phyloP scores from a whole-genome alignment of 2,329 filamentous ascomycete genomes.

The Aspergillus sp. region DNA sequence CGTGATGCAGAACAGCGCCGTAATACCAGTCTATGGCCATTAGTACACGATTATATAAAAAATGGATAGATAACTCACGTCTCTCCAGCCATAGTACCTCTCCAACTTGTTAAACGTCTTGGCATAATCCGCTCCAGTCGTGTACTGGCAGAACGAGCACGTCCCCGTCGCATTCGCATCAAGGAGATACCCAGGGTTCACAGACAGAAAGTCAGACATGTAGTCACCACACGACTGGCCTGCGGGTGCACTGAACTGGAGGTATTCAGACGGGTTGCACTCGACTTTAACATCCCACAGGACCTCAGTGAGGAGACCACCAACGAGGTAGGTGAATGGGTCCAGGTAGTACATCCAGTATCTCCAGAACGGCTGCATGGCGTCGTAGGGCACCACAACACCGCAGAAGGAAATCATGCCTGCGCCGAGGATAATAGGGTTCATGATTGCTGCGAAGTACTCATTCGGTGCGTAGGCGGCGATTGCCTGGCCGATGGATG shows the following conservation, averaged over 20 bases:
- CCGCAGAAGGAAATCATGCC: constrained; percentile 42
- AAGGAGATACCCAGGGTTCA: constrained; percentile 30
- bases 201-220: constrained; percentile 31
- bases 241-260: constrained; percentile 26
- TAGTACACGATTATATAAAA: not conserved
- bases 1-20: constrained; percentile 44
- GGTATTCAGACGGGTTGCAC: constrained; percentile 34
- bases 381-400: constrained; percentile 38
- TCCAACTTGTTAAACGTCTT: constrained; percentile 33
- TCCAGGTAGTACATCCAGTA: constrained; percentile 48
- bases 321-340: constrained; percentile 45
- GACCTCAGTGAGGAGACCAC: constrained; percentile 37
- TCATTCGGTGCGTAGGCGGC: constrained; percentile 63
- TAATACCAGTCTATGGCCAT: constrained; percentile 38
- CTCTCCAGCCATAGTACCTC: constrained; percentile 39
- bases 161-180: constrained; percentile 26
- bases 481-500: constrained; percentile 48
- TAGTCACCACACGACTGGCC: constrained; percentile 36
- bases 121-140: constrained; percentile 34
- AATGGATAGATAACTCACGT: constrained; percentile 23
- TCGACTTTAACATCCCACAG: constrained; percentile 42
- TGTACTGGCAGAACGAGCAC: constrained; percentile 34
- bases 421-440: constrained; percentile 55
- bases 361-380: constrained; percentile 42
- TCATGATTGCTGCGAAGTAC: constrained; percentile 59